These are phyloP conservation scores for Malus hybrid DNA, from an alignment of 331 rosid species.

Conservation along the genomic window DNA sequence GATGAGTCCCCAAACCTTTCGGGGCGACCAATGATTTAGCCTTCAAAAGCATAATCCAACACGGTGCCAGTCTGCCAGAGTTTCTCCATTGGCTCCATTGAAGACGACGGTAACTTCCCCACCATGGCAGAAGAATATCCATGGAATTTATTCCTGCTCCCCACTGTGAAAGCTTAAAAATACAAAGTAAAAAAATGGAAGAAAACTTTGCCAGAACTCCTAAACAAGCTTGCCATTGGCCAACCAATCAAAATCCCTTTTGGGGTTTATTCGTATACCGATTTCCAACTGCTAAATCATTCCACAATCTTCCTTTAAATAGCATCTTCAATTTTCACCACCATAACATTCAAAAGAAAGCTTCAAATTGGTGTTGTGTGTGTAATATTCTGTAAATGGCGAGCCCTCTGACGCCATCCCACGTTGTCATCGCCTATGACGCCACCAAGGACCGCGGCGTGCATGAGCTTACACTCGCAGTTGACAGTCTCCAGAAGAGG, in stretches of 20 bases:
- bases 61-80: background rate
- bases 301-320: background rate
- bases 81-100: slow-evolving; percentile 4
- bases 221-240: background rate
- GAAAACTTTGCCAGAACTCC: background rate
- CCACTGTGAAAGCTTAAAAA: background rate
- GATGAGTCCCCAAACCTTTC: background rate
- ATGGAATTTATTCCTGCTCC: slow-evolving; percentile 19
- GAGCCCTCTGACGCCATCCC: slow-evolving; percentile 23
- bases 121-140: slow-evolving; percentile 31
- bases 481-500: slow-evolving; percentile 15
- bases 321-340: background rate
- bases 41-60: background rate
- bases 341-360: background rate
- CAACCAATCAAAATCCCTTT: background rate
- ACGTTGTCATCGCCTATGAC: slow-evolving; percentile 51
- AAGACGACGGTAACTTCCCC: slow-evolving; percentile 12
- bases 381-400: slow-evolving; percentile 18
- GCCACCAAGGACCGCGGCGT: slow-evolving; percentile 47
- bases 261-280: background rate
- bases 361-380: background rate
- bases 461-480: slow-evolving; percentile 30
- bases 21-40: background rate
- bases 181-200: background rate
- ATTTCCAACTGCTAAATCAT: no score